These are phyloP conservation scores for Candida endomychidarum DNA, from an alignment of 805 yeast genomes.

Conservation along the genomic window DNA sequence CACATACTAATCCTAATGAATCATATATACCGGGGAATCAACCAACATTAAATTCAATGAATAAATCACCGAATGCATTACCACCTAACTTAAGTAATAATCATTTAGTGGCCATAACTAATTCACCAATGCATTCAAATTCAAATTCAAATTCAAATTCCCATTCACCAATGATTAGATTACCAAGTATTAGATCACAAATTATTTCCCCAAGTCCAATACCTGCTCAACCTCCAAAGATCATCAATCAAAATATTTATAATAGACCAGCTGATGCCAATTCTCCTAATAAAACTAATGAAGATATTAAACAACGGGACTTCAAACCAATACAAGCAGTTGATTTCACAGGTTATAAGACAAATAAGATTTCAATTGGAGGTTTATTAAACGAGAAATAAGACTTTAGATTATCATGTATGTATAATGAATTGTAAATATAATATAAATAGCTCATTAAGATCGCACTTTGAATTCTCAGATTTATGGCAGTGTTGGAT, in stretches of 20 bases:
- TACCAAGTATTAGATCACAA: slow-evolving; percentile 4
- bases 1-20: background rate
- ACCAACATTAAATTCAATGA: background rate
- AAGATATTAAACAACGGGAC: background rate
- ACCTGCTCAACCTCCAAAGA: too few species aligned
- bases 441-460: background rate
- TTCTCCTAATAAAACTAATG: background rate
- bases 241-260: too few species aligned
- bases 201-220: background rate
- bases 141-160: background rate
- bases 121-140: background rate
- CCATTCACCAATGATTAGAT: slow-evolving; percentile 1
- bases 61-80: background rate
- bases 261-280: background rate
- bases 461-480: background rate
- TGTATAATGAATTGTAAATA: slow-evolving; percentile 6
- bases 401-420: slow-evolving; percentile 2
- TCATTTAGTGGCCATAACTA: background rate
- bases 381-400: slow-evolving; percentile 33
- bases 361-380: slow-evolving; percentile 31
- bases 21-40: background rate
- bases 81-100: background rate
- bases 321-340: slow-evolving; percentile 9
- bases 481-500: background rate
- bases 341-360: slow-evolving; percentile 15